phyloP scores from a whole-genome alignment of 176 grass and related monocot genomes.

The Oryza australiensis region DNA sequence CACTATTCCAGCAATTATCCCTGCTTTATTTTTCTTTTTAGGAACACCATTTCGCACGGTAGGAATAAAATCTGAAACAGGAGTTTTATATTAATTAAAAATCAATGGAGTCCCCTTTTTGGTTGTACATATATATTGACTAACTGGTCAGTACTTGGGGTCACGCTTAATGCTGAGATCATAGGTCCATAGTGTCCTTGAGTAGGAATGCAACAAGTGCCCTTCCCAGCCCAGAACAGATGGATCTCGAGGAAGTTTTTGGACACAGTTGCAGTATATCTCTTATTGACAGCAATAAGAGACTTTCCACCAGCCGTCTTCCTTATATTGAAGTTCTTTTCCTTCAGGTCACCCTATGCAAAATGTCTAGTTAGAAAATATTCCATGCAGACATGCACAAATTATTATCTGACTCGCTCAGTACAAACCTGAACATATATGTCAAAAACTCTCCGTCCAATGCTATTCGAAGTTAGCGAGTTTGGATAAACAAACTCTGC shows the following conservation, averaged over 20 bases:
- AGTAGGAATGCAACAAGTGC: constrained; percentile 74
- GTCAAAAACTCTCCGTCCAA: constrained; percentile 59
- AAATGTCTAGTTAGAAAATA: constrained; percentile 31
- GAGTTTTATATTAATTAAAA: constrained; percentile 4
- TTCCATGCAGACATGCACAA: background rate
- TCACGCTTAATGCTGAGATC: constrained; percentile 75
- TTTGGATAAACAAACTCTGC: constrained; percentile 36
- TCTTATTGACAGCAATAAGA: constrained; percentile 47
- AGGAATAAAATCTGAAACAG: constrained; percentile 50
- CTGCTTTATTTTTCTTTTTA: constrained; percentile 22
- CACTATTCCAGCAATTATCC: constrained; percentile 31
- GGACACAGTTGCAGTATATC: constrained; percentile 50
- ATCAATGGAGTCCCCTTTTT: background rate
- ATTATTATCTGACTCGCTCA: background rate
- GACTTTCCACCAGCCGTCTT: constrained; percentile 58
- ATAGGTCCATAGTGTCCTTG: constrained; percentile 72
- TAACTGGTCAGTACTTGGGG: constrained; percentile 43
- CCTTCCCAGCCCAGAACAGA: constrained; percentile 96
- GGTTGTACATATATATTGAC: background rate
- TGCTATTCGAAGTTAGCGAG: constrained; percentile 19
- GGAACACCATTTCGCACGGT: constrained; percentile 44
- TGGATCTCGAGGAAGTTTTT: constrained; percentile 92
- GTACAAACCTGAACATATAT: constrained; percentile 55
- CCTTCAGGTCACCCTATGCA: constrained; percentile 59
- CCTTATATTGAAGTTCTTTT: constrained; percentile 71